Percentiles rank a stretch among this genome's conserved stretches.
phyloP scores from a whole-genome alignment of 2,329 filamentous ascomycete genomes.

The Exophiala phaeomuriformis region DNA sequence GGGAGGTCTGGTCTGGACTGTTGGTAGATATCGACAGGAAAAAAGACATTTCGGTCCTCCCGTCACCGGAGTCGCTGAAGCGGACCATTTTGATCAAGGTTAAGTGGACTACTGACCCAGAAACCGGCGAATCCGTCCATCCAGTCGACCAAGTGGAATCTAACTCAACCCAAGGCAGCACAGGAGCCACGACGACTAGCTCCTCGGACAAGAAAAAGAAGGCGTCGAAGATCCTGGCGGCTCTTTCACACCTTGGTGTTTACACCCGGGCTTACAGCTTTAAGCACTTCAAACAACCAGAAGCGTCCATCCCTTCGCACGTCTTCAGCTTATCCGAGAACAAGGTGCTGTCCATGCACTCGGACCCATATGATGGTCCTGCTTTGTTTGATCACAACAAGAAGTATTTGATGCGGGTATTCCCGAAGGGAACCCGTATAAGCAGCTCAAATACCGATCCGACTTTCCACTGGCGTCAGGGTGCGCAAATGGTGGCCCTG shows the following conservation, averaged over 20 bases:
- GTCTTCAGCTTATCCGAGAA: constrained; percentile 59
- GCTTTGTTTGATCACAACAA: constrained; percentile 75
- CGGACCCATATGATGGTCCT: constrained; percentile 42
- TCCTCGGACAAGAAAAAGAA: constrained; percentile 38
- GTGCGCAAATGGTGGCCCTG: constrained; percentile 82
- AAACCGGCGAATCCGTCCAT: constrained; percentile 30
- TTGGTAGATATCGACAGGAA: constrained; percentile 55
- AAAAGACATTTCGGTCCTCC: constrained; percentile 43
- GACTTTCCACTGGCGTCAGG: constrained; percentile 75
- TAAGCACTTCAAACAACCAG: constrained; percentile 59
- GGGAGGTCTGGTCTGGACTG: constrained; percentile 70
- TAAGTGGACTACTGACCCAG: constrained; percentile 53
- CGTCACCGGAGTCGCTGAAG: constrained; percentile 62
- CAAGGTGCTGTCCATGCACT: constrained; percentile 58
- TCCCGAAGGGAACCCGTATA: constrained; percentile 75
- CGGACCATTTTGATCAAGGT: constrained; percentile 80
- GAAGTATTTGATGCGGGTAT: constrained; percentile 75
- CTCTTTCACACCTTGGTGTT: constrained; percentile 66
- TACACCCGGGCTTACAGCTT: constrained; percentile 86
- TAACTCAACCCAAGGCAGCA: constrained; percentile 36
- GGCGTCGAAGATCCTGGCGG: constrained; percentile 59
- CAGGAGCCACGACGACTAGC: constrained; percentile 9
- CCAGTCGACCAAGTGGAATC: constrained; percentile 27
- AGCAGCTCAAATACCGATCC: constrained; percentile 83
- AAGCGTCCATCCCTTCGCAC: constrained; percentile 51